Conservation (phyloP, 1,284 basidiomycete genomes). For the Abortiporus biennis region DNA sequence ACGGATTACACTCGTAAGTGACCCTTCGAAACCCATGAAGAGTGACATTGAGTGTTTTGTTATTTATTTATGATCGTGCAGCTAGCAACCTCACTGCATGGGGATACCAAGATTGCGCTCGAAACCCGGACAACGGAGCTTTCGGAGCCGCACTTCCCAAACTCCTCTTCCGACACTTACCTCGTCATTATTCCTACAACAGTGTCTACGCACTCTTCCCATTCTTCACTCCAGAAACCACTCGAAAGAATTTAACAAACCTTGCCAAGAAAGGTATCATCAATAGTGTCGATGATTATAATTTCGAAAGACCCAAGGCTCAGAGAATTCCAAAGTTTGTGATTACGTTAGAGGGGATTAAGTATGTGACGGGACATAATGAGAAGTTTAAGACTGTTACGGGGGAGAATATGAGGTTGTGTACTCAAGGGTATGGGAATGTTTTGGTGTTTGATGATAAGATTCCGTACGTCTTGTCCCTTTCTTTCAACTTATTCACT, state of each 20-base stretch:
- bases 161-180: slow-evolving; percentile 68
- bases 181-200: slow-evolving; percentile 62
- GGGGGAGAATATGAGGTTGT: slow-evolving; percentile 19
- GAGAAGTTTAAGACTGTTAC: slow-evolving; percentile 34
- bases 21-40: slow-evolving; percentile 1
- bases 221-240: slow-evolving; percentile 65
- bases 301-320: slow-evolving; percentile 40
- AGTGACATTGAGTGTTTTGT: background rate
- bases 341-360: slow-evolving; percentile 36
- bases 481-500: background rate
- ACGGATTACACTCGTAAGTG: slow-evolving; percentile 33
- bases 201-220: slow-evolving; percentile 80
- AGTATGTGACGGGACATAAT: slow-evolving; percentile 30
- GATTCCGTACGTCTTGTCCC: slow-evolving; percentile 17
- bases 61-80: slow-evolving; percentile 20
- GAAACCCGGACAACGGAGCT: slow-evolving; percentile 58
- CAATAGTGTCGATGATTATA: slow-evolving; percentile 44
- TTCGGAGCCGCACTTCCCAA: slow-evolving; percentile 72
- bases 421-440: slow-evolving; percentile 26
- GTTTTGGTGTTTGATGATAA: slow-evolving; percentile 26
- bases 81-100: slow-evolving; percentile 70
- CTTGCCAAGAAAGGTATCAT: slow-evolving; percentile 49
- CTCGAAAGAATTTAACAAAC: slow-evolving; percentile 53
- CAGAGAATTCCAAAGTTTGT: slow-evolving; percentile 31
- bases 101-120: slow-evolving; percentile 70